Percentiles rank a stretch among this genome's conserved stretches.
Evolutionary conservation across 2,329 filamentous ascomycete species (phyloP).

Genomic region (Leptographium procerum): DNA sequence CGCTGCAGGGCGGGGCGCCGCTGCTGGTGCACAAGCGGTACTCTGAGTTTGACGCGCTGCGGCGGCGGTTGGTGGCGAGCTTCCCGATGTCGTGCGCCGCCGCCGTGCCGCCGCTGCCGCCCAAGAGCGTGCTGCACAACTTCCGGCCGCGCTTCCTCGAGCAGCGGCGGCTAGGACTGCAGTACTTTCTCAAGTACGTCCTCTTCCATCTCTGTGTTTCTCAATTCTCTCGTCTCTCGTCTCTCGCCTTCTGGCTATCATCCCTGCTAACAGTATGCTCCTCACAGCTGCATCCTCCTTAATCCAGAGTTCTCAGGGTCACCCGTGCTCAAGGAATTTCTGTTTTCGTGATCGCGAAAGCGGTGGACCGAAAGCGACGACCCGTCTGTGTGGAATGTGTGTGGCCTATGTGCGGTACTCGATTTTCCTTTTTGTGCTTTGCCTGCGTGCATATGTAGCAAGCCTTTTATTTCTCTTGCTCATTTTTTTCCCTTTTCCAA

Average conservation of each 20-base stretch:
- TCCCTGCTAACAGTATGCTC: not conserved
- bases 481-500: not conserved
- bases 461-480: not conserved
- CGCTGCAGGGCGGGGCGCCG: slow-evolving; percentile 52
- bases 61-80: slow-evolving; percentile 59
- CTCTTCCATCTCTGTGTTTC: not conserved
- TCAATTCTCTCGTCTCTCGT: not conserved
- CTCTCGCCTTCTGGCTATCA: not conserved
- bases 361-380: not conserved
- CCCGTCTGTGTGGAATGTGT: not conserved
- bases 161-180: slow-evolving; percentile 66
- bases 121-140: slow-evolving; percentile 81
- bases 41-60: slow-evolving; percentile 84
- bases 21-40: slow-evolving; percentile 64
- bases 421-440: not conserved
- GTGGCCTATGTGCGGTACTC: too few relatives aligned
- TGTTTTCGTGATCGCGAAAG: slow-evolving; percentile 40
- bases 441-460: not conserved
- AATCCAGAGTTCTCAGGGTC: slow-evolving; percentile 91
- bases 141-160: slow-evolving; percentile 81
- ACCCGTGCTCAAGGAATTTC: slow-evolving; percentile 82
- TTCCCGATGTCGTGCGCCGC: slow-evolving; percentile 69
- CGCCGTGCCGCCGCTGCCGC: slow-evolving; percentile 81
- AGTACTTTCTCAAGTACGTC: slow-evolving; percentile 86
- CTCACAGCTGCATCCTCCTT: slow-evolving; percentile 71